phyloP scores from a whole-genome alignment of 2,329 filamentous ascomycete species.

The Harringtonia aguacate region DNA sequence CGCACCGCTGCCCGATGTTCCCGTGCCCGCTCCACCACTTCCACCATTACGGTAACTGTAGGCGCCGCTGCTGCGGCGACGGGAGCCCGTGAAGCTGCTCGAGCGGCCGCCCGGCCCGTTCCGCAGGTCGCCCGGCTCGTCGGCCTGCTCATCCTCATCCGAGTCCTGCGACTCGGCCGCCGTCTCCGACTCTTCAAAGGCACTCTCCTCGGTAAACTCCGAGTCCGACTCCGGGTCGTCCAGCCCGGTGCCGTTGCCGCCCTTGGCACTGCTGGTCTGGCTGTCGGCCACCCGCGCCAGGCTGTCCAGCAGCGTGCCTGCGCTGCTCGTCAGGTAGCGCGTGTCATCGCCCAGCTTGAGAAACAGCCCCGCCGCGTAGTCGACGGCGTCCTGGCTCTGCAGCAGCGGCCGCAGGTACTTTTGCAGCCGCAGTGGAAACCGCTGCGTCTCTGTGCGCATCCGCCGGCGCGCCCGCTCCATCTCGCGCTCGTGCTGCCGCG shows the following conservation, averaged over 20 bases:
- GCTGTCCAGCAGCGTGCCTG: conserved; percentile 8
- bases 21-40: background rate
- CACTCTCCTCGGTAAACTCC: conserved; percentile 6
- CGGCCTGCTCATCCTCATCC: conserved; percentile 1
- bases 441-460: conserved; percentile 4
- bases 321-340: conserved; percentile 11
- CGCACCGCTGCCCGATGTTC: background rate
- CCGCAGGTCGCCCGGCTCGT: background rate
- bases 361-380: conserved; percentile 10
- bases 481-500: background rate
- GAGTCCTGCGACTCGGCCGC: conserved; percentile 6
- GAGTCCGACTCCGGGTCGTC: conserved; percentile 6
- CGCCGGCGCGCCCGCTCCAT: conserved; percentile 5
- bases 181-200: conserved; percentile 8
- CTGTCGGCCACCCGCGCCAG: conserved; percentile 9
- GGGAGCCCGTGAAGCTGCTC: background rate
- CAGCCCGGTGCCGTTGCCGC: conserved; percentile 4
- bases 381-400: conserved; percentile 10
- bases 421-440: conserved; percentile 9
- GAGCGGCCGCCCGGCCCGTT: background rate
- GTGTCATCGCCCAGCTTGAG: conserved; percentile 11
- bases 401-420: conserved; percentile 10
- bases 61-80: background rate
- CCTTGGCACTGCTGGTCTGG: background rate
- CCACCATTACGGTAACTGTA: background rate